Base-by-base conservation (phyloP, 2,329 filamentous ascomycete genomes). In the Colletotrichum camelliae region DNA sequence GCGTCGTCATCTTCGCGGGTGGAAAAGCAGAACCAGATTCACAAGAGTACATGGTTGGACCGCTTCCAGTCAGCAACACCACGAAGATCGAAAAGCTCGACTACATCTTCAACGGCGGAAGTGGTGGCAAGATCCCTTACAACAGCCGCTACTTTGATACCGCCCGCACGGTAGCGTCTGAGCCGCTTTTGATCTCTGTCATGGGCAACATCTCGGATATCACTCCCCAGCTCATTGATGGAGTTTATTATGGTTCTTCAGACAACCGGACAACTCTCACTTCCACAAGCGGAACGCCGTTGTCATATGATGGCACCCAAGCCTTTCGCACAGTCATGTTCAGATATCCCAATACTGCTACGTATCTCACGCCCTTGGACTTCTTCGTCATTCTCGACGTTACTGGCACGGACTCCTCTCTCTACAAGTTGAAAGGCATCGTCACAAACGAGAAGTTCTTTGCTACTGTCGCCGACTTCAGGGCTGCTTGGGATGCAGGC, bases 21-120 rank as follows among this genome's bases (percentile, higher is more conserved):
- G 86, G 85, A 0, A 86, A 85, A 61, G 77, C 78, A 5, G 82
- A 85, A 15, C 87, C 87, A 2, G 83, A 86, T 33, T 86, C 85
- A 7, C 85, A 88, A 72, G 87, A 89, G 77, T 89, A 86, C 77
- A 87, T 88, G 82, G 84, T 89, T 33, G 88, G 88, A 0, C 88
- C 88, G 3, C 82, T 90, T 5, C 88, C 88, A 3, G 82, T 89
- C 5, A 81, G 80, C 9, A 68, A 78, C 24, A 77, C 82, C 21
- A 87, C 86, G 7, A 84, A 77, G 18, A 80, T 86, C 31, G 77
- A 84, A 68, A 83, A 84, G 60, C 80, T 88, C 13, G 84, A 85
- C 67, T 88, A 87, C 78, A 80, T 83, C 21, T 87, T 85, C 81
- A 88, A 87, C 79, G 86, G 86, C 7, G 85, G 85, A 4, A 82